Evolutionary conservation across 768 basidiomycete species (phyloP).

Genomic region (Pleurotus ostreatus): DNA sequence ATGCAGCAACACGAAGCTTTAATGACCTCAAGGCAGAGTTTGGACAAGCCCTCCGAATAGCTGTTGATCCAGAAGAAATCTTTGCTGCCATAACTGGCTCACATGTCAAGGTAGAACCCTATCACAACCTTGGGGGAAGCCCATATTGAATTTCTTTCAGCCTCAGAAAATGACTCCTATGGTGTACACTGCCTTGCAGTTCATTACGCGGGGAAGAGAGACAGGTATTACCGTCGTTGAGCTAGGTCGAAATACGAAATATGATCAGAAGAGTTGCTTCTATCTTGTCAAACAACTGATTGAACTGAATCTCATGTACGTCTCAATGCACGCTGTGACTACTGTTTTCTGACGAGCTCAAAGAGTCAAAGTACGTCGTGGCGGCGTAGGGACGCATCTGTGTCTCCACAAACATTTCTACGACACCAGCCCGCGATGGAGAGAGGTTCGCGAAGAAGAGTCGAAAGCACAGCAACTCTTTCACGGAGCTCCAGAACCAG

Average conservation of each 20-base stretch:
- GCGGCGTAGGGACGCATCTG: slow-evolving; percentile 73
- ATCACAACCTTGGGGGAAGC: not conserved
- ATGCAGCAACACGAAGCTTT: slow-evolving; percentile 52
- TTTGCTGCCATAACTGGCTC: slow-evolving; percentile 83
- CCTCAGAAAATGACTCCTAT: slow-evolving; percentile 77
- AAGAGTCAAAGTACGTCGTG: slow-evolving; percentile 74
- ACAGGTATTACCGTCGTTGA: slow-evolving; percentile 75
- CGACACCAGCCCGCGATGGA: slow-evolving; percentile 72
- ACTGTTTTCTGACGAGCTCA: not conserved
- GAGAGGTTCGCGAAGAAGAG: slow-evolving; percentile 71
- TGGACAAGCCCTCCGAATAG: slow-evolving; percentile 66
- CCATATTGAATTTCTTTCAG: slow-evolving; percentile 31
- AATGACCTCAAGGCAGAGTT: slow-evolving; percentile 53
- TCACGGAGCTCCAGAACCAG: not conserved
- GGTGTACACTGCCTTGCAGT: slow-evolving; percentile 81
- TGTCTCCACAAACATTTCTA: slow-evolving; percentile 85
- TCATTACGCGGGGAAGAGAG: slow-evolving; percentile 79
- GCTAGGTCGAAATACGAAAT: slow-evolving; percentile 71
- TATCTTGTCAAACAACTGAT: slow-evolving; percentile 78
- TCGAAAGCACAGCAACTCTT: slow-evolving; percentile 34
- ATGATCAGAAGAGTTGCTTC: slow-evolving; percentile 88
- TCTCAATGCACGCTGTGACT: not conserved
- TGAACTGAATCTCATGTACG: slow-evolving; percentile 72
- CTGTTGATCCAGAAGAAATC: slow-evolving; percentile 68
- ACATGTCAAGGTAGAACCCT: slow-evolving; percentile 65